These are phyloP conservation scores for Pichia sp. DNA, from an alignment of 1,139 yeast genomes.

Conservation along the genomic window DNA sequence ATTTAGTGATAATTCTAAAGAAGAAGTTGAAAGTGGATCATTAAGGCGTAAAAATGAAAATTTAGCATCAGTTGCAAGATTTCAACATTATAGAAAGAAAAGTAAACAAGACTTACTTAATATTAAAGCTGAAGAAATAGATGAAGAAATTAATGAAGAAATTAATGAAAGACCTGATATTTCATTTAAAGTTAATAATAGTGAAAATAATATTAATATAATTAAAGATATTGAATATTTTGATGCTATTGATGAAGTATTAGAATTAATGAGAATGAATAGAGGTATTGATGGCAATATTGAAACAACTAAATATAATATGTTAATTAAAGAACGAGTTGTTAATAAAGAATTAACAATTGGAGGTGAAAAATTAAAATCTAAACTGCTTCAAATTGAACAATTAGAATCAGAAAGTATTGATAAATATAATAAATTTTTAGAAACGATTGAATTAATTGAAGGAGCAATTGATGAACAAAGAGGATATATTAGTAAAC, in stretches of 20 bases:
- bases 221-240: conserved; percentile 5
- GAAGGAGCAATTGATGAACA: conserved; percentile 21
- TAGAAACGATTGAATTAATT: conserved; percentile 17
- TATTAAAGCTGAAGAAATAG: background rate
- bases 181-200: no score
- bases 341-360: conserved; percentile 1
- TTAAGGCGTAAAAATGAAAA: no score
- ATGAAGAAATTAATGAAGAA: background rate
- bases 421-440: conserved; percentile 13
- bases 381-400: conserved; percentile 15
- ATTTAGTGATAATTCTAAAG: no score
- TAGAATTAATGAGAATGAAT: conserved; percentile 4
- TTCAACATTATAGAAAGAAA: no score
- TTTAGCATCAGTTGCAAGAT: no score
- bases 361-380: conserved; percentile 4
- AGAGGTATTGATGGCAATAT: conserved; percentile 4
- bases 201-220: background rate
- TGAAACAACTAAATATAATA: conserved; percentile 15
- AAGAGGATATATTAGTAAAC: conserved; percentile 15
- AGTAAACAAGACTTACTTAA: background rate
- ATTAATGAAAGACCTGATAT: no score
- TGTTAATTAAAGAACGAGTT: conserved; percentile 7
- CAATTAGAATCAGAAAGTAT: conserved; percentile 14
- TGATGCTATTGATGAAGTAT: conserved; percentile 10
- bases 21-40: no score